These are phyloP conservation scores for Didymella exigua DNA, from an alignment of 2,329 filamentous ascomycete genomes.

Conservation along the genomic window DNA sequence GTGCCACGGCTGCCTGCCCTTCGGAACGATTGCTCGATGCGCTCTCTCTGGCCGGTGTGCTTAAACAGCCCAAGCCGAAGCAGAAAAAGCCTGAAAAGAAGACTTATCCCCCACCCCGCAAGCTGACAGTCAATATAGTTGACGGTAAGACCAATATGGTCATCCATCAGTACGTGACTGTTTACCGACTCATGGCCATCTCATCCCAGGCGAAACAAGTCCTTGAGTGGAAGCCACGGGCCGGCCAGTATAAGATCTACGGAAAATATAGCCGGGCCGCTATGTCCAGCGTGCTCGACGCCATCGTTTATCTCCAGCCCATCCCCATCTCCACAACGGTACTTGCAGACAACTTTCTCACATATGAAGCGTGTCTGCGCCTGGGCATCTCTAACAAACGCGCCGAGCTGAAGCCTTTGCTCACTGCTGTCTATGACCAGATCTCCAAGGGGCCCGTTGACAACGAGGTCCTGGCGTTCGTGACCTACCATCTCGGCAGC, in stretches of 20 bases:
- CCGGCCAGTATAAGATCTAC: not conserved
- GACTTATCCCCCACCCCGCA: not conserved
- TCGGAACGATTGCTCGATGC: not conserved
- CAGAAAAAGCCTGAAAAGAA: not conserved
- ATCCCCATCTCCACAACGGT: not conserved
- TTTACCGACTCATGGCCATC: not conserved
- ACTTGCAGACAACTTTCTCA: not conserved
- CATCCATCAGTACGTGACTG: constrained; percentile 2
- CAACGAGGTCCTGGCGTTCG: not conserved
- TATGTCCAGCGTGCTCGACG: not conserved
- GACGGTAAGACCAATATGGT: not conserved
- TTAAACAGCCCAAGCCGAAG: not conserved
- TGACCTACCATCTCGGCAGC: not conserved
- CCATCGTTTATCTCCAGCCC: not conserved
- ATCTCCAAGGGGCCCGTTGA: not conserved
- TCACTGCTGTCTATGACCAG: not conserved
- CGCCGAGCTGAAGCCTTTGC: not conserved
- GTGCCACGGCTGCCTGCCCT: not conserved
- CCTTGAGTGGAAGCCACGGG: not conserved
- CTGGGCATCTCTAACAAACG: not conserved
- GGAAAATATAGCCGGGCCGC: not conserved
- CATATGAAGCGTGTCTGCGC: constrained; percentile 7
- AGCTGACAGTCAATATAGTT: not conserved
- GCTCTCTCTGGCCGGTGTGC: not conserved
- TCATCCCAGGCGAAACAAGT: not conserved